Evolutionary conservation across 129 eudicot species (phyloP), one percentile per base, ranked within the genome.

Genomic region (Logfia minima): DNA sequence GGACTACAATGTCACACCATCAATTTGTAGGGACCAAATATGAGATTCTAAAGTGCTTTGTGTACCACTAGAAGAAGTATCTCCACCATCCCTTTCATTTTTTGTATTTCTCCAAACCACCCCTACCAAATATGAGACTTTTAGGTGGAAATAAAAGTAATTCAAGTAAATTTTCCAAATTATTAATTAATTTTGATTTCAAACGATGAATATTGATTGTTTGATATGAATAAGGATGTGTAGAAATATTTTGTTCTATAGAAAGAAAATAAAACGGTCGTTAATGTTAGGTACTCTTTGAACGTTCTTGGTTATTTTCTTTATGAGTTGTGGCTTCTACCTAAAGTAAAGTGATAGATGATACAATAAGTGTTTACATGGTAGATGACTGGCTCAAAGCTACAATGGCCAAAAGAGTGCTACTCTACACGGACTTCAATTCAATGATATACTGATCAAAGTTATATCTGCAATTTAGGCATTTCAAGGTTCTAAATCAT

Each of bases 21-120:
- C 35, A 70, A 70, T 70, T 70, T 78, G 37, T 41, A 78, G 82
- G 82, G 77, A 53, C 82, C 70, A 78, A 70, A 70, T 59, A 19
- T 78, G 71, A 70, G 71, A 78, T 70, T 70, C 82, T 78, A 78
- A 78, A 78, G 76, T 26, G 63, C 66, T 66, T 78, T 69, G 0
- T 70, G 39, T 68, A 68, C 45, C 52, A 10, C 61, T 35, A 77
- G 61, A 68, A 56, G 70, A 62, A 77, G 76, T 52, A 78, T 78
- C 61, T 77, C 81, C 51, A 77, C 60, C 81, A 69, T 60, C 70
- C 76, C 76, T 69, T 69, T 69, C 69, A 59, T 69, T 69, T 68
- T 68, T 63, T 3, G 39, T 60, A n/a, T 17, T 68, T 34, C 18
- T 66, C 34, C 43, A 56, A 31, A 37, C 29, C 17, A 11, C 52